These are phyloP conservation scores for Penicillium silybi DNA, from an alignment of 495 filamentous ascomycete genomes.

Conservation along the genomic window DNA sequence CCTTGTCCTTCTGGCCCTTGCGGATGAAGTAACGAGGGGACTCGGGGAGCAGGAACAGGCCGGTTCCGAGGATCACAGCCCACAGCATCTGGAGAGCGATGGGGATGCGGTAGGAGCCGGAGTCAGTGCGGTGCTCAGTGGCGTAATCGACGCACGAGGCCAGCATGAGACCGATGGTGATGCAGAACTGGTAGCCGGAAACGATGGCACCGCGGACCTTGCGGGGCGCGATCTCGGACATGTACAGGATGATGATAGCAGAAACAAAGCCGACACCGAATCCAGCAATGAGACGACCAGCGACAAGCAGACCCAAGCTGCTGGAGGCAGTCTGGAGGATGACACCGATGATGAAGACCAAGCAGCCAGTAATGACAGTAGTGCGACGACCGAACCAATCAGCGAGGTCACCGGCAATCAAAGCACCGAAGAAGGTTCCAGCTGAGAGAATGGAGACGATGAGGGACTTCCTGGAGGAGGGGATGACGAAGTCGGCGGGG, in stretches of 20 bases:
- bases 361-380: slow-evolving; percentile 63
- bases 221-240: slow-evolving; percentile 61
- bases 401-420: slow-evolving; percentile 66
- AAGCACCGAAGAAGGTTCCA: slow-evolving; percentile 73
- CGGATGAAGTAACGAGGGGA: slow-evolving; percentile 63
- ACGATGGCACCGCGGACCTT: slow-evolving; percentile 67
- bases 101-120: slow-evolving; percentile 69
- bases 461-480: slow-evolving; percentile 52
- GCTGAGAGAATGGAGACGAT: slow-evolving; percentile 71
- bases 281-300: slow-evolving; percentile 67
- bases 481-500: slow-evolving; percentile 36
- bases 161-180: slow-evolving; percentile 69
- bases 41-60: slow-evolving; percentile 75
- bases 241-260: slow-evolving; percentile 70
- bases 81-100: slow-evolving; percentile 64
- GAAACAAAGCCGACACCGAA: slow-evolving; percentile 73
- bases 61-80: slow-evolving; percentile 58
- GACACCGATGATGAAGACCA: slow-evolving; percentile 61
- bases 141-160: slow-evolving; percentile 70
- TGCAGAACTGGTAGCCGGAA: slow-evolving; percentile 66
- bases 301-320: slow-evolving; percentile 53
- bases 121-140: slow-evolving; percentile 55
- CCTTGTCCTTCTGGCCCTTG: slow-evolving; percentile 44
- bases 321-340: slow-evolving; percentile 56
- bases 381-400: slow-evolving; percentile 65